A percentile compares a stretch with the other conserved stretches of the same genome.
phyloP scores from a whole-genome alignment of 106 monocot genomes.

The Cymbidium sinense region DNA sequence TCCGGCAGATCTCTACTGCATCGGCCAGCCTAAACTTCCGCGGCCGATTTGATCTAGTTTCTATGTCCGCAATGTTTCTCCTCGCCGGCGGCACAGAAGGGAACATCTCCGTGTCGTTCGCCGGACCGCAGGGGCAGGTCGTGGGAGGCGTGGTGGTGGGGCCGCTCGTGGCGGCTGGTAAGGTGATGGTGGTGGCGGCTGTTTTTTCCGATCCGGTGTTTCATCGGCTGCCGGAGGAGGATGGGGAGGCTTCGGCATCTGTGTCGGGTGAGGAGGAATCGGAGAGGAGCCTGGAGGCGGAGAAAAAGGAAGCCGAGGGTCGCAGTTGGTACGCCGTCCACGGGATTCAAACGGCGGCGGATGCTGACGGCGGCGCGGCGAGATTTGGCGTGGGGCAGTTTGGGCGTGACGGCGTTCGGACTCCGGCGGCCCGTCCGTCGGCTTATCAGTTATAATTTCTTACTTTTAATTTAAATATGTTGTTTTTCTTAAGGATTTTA shows the following conservation, averaged over 20 bases:
- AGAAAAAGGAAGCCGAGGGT: not conserved
- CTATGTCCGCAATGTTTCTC: constrained; percentile 52
- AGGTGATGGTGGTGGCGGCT: constrained; percentile 47
- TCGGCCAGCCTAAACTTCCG: constrained; percentile 18
- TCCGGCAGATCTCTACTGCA: constrained; percentile 32
- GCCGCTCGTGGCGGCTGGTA: constrained; percentile 46
- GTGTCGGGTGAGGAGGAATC: constrained; percentile 34
- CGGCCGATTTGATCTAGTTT: constrained; percentile 56
- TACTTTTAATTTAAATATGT: not conserved
- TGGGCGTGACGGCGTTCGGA: not conserved
- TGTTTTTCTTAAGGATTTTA: too few species aligned
- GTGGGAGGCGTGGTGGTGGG: constrained; percentile 41
- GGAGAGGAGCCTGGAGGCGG: constrained; percentile 8
- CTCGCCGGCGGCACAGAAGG: constrained; percentile 12
- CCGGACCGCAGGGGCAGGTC: constrained; percentile 66
- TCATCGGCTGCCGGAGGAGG: constrained; percentile 48
- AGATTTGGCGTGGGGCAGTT: not conserved
- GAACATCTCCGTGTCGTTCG: constrained; percentile 45
- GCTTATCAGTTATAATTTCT: not conserved
- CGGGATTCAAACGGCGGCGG: not conserved
- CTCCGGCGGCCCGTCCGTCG: not conserved
- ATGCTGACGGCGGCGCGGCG: not conserved
- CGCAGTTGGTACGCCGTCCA: not conserved
- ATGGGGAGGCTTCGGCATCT: constrained; percentile 43
- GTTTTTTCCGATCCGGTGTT: constrained; percentile 43